Conservation (phyloP, 148 eudicot genomes). For the Dysphania ambrosioides region DNA sequence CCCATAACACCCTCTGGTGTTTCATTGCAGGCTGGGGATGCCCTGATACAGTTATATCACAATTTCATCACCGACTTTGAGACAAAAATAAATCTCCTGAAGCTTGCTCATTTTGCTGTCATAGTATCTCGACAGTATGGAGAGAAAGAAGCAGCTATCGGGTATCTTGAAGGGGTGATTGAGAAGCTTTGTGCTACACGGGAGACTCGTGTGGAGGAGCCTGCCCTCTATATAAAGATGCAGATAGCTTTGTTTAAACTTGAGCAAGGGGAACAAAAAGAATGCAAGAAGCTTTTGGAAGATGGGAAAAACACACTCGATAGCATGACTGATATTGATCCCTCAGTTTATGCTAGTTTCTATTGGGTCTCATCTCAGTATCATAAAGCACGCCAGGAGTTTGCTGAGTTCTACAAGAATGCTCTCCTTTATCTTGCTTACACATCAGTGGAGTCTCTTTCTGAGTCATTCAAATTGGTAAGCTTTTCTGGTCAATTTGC, state of each 20-base stretch:
- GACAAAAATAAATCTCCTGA: slow-evolving; percentile 95
- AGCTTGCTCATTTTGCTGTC: slow-evolving; percentile 97
- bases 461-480: slow-evolving; percentile 92
- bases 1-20: not conserved
- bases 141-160: slow-evolving; percentile 81
- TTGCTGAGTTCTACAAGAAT: slow-evolving; percentile 89
- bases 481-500: slow-evolving; percentile 3
- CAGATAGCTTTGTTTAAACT: slow-evolving; percentile 75
- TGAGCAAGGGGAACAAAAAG: slow-evolving; percentile 76
- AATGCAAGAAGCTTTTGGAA: slow-evolving; percentile 82
- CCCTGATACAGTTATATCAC: slow-evolving; percentile 82
- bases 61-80: slow-evolving; percentile 94
- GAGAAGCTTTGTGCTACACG: slow-evolving; percentile 78
- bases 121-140: slow-evolving; percentile 79
- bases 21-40: slow-evolving; percentile 78
- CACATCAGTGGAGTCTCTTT: slow-evolving; percentile 88
- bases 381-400: slow-evolving; percentile 75
- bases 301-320: slow-evolving; percentile 81
- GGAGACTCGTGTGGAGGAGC: slow-evolving; percentile 80
- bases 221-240: slow-evolving; percentile 74
- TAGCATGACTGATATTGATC: slow-evolving; percentile 96
- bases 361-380: slow-evolving; percentile 92
- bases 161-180: slow-evolving; percentile 79
- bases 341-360: slow-evolving; percentile 84
- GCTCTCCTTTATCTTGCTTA: slow-evolving; percentile 93